These are phyloP conservation scores for Aspergillus thermomutatus DNA, from an alignment of 2,329 filamentous ascomycete genomes.

Conservation along the genomic window DNA sequence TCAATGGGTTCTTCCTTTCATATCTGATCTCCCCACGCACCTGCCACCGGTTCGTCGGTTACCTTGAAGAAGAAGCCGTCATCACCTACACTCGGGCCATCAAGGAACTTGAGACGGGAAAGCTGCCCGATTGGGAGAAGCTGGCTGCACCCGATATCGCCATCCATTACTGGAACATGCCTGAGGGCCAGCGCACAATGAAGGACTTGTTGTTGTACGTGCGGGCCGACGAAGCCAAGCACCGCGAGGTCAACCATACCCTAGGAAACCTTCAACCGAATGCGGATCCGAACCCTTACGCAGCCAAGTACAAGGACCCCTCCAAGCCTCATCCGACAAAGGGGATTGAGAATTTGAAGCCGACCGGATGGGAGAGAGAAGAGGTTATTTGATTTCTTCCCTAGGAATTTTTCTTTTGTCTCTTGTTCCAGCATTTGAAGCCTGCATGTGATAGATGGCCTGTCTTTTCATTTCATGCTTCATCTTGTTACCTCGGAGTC, in stretches of 20 bases:
- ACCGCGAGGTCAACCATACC: conserved; percentile 94
- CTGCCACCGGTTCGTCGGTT: conserved; percentile 93
- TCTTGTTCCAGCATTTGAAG: not conserved
- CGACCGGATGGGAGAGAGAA: conserved; percentile 75
- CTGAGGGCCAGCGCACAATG: conserved; percentile 78
- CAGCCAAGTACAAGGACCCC: conserved; percentile 72
- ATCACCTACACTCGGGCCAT: conserved; percentile 91
- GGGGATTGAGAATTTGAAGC: conserved; percentile 61
- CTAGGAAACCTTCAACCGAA: conserved; percentile 81
- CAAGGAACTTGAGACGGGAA: conserved; percentile 79
- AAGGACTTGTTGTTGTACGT: conserved; percentile 84
- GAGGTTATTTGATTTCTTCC: conserved; percentile 61
- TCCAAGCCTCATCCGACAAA: conserved; percentile 66
- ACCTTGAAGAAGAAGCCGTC: conserved; percentile 95
- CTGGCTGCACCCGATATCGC: conserved; percentile 85
- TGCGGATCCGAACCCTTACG: conserved; percentile 88
- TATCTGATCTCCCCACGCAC: conserved; percentile 85
- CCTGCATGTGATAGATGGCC: not conserved
- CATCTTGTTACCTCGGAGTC: not conserved
- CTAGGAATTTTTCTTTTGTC: not conserved
- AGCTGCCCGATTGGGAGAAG: conserved; percentile 74
- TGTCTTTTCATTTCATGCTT: not conserved
- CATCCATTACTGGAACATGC: conserved; percentile 90
- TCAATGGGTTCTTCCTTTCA: conserved; percentile 85
- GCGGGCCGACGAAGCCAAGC: conserved; percentile 82